Evolutionary conservation across 1,139 yeast species (phyloP), one percentile per base, ranked within the genome.

Genomic region (Suhomyces wounanorum): DNA sequence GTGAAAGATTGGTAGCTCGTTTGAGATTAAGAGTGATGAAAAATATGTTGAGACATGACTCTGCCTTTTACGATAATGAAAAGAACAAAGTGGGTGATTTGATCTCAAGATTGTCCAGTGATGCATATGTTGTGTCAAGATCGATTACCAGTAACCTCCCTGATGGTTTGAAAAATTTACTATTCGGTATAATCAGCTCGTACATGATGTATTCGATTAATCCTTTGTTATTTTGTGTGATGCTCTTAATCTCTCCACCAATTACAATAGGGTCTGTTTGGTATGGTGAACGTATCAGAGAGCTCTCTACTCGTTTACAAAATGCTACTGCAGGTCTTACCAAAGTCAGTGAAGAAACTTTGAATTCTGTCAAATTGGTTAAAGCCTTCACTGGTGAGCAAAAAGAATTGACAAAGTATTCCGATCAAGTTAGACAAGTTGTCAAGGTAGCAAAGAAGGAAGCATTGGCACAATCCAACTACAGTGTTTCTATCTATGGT

Each of bases 71-170:
- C 54, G 84, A 81, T 57, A 68, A 70, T 40, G 83, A 79, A 35
- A 80, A 78, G 55, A 77, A 81, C 59, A 77, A 79, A 55, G 81
- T 80, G 1, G 84, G 85, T n/a, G 81, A 79, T 53, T 73, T 81
- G 55, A 79, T 81, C 48, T 74, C 82, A 21, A 65, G 83, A 48
- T 70, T 81, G 44, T 77, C 82, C 14, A 77, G 81, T 55, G 84
- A 80, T 59, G 84, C 84, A 8, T 79, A 79, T 57, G 80, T 78
- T 35, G 84, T 70, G 39, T 78, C 73, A 38, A 68, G 73, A 59
- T 79, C 73, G 14, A 77, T 70, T 54, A 79, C 81, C 42, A 70
- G 73, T 48, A 75, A 68, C 59, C 69, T 73, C 55, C 84, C 76
- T 10, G 83, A 71, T 62, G 81, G 81, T 49, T 73, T 70, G 60